Evolutionary conservation across 352 stramenopile species (phyloP).

Genomic region (Phytophthora sansomeana): DNA sequence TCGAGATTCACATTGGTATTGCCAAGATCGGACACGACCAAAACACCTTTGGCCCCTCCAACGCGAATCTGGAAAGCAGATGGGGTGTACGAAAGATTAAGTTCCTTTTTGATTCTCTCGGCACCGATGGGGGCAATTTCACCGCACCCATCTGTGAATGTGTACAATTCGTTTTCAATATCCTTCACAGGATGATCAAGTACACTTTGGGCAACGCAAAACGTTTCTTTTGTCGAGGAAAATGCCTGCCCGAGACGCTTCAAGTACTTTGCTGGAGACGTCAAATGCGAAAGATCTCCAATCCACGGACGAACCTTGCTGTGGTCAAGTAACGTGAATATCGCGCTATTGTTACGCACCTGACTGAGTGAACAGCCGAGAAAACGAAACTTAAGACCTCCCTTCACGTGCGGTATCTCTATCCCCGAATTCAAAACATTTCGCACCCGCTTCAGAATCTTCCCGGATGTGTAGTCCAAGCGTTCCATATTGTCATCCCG

Average conservation of each 20-base stretch:
- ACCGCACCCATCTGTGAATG: constrained; percentile 81
- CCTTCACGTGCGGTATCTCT: constrained; percentile 39
- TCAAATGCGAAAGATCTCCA: constrained; percentile 63
- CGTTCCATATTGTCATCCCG: constrained; percentile 82
- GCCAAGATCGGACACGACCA: constrained; percentile 65
- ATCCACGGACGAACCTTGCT: constrained; percentile 61
- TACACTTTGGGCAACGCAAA: constrained; percentile 49
- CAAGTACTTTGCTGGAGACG: constrained; percentile 72
- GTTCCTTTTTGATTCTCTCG: constrained; percentile 38
- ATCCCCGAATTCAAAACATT: constrained; percentile 54
- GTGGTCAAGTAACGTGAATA: constrained; percentile 75
- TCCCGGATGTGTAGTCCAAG: constrained; percentile 58
- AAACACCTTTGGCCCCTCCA: constrained; percentile 75
- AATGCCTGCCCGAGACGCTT: constrained; percentile 83
- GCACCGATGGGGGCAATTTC: constrained; percentile 60
- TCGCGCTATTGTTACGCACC: constrained; percentile 71
- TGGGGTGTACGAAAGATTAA: constrained; percentile 51
- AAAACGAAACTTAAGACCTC: constrained; percentile 54
- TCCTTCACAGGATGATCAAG: constrained; percentile 57
- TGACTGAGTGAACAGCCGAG: constrained; percentile 81
- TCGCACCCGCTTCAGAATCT: constrained; percentile 49
- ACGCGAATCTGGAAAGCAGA: constrained; percentile 83
- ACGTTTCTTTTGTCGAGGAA: constrained; percentile 68
- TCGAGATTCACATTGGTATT: constrained; percentile 24
- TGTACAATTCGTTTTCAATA: constrained; percentile 50